Base-by-base conservation (phyloP, 2,329 filamentous ascomycete species). In the Leptographium radiaticola region DNA sequence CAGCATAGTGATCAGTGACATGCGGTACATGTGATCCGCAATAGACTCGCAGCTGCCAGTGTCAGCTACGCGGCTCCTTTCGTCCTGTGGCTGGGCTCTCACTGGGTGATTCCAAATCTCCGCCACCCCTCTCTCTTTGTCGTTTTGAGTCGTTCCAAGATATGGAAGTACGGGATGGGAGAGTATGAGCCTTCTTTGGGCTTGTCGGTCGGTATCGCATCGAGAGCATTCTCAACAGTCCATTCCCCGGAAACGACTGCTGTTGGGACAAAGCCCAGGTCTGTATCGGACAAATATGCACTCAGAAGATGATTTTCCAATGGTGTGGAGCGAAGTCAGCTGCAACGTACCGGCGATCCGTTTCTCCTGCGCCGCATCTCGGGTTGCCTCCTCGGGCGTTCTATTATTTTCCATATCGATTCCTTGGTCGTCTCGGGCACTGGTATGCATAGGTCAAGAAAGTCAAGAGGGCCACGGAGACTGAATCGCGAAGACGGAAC, bases 1-100 rank as follows among this genome's bases (percentile, higher is more conserved):
- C 59, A 96, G 80, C 83, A 98, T 87, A 59, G 88, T 89, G 68
- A 98, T 89, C 61, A 98, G 80, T 50, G 90, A 89, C 93, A 98
- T 98, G 71, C 93, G 89, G 71, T 97, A 98, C 93, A 98, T 98
- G 76, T 98, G 93, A 72, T 98, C 93, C 53, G 88, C 80, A 65
- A 98, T 96, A 2, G 89, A 95, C 70, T 98, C 93, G 66, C 88
- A 86, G 55, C 77, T 83, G 25, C 4, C 7, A 31, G 25, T 10
- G 42, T 45, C 43, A 45, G 43, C 25, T 25, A 25, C 25, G 25
- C 25, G 25, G 25, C 25, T 25, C 25, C 25, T 13, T 31, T n/a
- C 25, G 9, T 4, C 31, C 43, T 18, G 20, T 20, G 30, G 15
- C 12, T 10, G 20, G 13, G 4, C 10, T 31, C 12, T 16, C 65